These are phyloP conservation scores for Colletotrichum somersetense DNA, from an alignment of 2,329 filamentous ascomycete genomes.

Conservation along the genomic window DNA sequence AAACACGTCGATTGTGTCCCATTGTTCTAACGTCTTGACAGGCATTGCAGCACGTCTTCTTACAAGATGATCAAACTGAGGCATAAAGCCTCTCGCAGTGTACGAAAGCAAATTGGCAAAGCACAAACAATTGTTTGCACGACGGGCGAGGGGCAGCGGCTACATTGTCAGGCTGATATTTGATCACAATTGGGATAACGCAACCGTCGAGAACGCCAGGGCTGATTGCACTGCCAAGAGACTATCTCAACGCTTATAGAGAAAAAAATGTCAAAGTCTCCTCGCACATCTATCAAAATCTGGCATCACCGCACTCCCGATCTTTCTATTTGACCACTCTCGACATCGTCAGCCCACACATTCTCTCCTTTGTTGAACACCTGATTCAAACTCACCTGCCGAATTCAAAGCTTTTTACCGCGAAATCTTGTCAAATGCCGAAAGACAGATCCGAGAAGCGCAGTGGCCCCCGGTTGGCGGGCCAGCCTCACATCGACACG, in stretches of 20 bases:
- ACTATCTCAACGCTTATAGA: not conserved
- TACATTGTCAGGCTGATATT: not conserved
- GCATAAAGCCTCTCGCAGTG: not conserved
- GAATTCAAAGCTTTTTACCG: too few species aligned
- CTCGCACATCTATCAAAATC: conserved; percentile 15
- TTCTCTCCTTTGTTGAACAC: not conserved
- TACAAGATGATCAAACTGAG: not conserved
- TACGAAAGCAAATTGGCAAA: not conserved
- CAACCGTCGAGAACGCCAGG: not conserved
- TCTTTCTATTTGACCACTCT: not conserved
- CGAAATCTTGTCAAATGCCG: not conserved
- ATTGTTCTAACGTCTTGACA: conserved; percentile 18
- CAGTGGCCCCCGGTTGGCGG: not conserved
- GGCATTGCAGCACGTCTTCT: conserved; percentile 36
- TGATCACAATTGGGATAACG: not conserved
- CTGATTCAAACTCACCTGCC: not conserved
- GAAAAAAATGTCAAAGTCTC: not conserved
- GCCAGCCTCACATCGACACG: not conserved
- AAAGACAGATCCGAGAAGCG: not conserved
- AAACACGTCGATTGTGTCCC: not conserved
- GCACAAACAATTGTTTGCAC: not conserved
- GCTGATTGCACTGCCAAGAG: not conserved
- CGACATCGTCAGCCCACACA: not conserved
- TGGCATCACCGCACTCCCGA: not conserved
- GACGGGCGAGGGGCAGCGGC: not conserved